These are phyloP conservation scores for Adenanthera pavonina DNA, from an alignment of 306 rosid genomes.

Conservation along the genomic window DNA sequence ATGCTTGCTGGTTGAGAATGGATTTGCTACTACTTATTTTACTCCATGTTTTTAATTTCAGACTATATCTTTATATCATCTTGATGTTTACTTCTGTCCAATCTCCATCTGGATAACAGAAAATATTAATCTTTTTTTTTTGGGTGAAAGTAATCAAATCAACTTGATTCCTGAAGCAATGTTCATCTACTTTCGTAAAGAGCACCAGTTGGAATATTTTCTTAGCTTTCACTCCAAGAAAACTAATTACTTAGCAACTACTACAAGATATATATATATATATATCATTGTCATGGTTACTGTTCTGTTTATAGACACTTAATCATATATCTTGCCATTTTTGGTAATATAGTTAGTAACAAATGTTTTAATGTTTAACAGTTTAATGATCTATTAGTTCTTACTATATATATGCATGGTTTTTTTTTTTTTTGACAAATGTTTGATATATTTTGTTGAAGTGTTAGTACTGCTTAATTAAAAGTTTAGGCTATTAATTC, in stretches of 20 bases:
- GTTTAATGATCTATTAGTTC: too few relatives aligned
- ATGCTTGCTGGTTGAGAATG: slow-evolving; percentile 57
- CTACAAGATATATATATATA: not conserved
- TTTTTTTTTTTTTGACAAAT: too few relatives aligned
- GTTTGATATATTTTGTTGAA: too few relatives aligned
- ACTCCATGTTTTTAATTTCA: slow-evolving; percentile 51
- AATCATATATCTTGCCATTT: too few relatives aligned
- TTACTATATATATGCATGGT: too few relatives aligned
- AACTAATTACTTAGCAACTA: not conserved
- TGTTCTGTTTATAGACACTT: too few relatives aligned
- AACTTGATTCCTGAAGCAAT: slow-evolving; percentile 35
- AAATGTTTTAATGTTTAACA: too few relatives aligned
- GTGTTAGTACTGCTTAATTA: too few relatives aligned
- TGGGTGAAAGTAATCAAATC: not conserved
- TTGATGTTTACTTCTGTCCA: slow-evolving; percentile 40
- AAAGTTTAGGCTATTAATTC: too few relatives aligned
- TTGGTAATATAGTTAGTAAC: too few relatives aligned
- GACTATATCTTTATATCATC: slow-evolving; percentile 24
- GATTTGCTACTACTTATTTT: slow-evolving; percentile 53
- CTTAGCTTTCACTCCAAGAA: slow-evolving; percentile 3
- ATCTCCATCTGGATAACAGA: slow-evolving; percentile 22
- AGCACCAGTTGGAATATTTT: not conserved
- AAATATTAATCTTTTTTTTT: too few relatives aligned
- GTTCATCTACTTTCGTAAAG: slow-evolving; percentile 8
- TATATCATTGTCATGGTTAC: not conserved